Percentiles rank a stretch among this genome's conserved stretches.
These are phyloP conservation scores for Petrea volubilis DNA, from an alignment of 257 asterid genomes.

Conservation along the genomic window DNA sequence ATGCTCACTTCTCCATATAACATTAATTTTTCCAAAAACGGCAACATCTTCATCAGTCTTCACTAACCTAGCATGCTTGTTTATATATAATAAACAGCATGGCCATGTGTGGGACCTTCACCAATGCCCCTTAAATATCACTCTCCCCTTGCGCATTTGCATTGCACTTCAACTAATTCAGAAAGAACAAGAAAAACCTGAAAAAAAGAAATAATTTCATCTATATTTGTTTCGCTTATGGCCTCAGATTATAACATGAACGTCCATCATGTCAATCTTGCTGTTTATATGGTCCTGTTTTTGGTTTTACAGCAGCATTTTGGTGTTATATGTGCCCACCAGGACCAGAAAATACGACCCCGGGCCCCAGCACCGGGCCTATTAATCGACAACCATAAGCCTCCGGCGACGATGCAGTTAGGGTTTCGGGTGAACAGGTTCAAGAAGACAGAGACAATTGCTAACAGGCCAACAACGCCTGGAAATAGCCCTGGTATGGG, in stretches of 20 bases:
- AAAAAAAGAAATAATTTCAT: neutral
- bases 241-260: constrained; percentile 23
- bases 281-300: constrained; percentile 12
- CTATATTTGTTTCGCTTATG: too few species aligned
- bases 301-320: constrained; percentile 25
- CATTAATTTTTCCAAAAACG: constrained; percentile 41
- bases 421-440: constrained; percentile 17
- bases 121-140: constrained; percentile 35
- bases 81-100: constrained; percentile 26
- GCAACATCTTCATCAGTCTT: constrained; percentile 25
- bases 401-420: neutral
- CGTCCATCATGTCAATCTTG: constrained; percentile 11
- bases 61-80: constrained; percentile 19
- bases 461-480: constrained; percentile 52
- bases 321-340: neutral
- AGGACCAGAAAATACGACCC: constrained; percentile 1
- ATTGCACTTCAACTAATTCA: neutral
- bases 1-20: constrained; percentile 33
- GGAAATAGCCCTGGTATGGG: constrained; percentile 89
- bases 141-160: neutral
- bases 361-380: constrained; percentile 7
- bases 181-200: neutral
- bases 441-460: constrained; percentile 38
- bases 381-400: neutral
- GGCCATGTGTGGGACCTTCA: constrained; percentile 30